phyloP scores from a whole-genome alignment of 257 asterid genomes.

The Craterostigma plantagineum region DNA sequence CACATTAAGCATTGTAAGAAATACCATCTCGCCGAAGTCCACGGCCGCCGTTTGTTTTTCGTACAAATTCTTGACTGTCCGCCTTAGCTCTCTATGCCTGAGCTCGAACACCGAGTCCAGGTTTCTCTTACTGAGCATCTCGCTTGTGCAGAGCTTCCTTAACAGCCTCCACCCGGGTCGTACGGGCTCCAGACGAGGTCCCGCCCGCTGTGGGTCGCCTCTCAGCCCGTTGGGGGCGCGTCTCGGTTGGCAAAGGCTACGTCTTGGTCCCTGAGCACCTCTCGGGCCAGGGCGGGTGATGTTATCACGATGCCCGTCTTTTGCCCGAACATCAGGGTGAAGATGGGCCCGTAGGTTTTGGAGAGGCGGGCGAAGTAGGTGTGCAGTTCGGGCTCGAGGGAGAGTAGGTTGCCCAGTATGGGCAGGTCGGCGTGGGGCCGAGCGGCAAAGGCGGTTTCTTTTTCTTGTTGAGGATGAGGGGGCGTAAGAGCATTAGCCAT shows the following conservation, averaged over 20 bases:
- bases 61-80: conserved; percentile 9
- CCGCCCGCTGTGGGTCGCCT: not conserved
- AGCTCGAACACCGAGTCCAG: conserved; percentile 17
- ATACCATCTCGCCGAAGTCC: conserved; percentile 14
- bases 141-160: conserved; percentile 18
- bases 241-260: conserved; percentile 1
- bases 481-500: too few species aligned
- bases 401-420: not conserved
- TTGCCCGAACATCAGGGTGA: not conserved
- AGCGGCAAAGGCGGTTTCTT: not conserved
- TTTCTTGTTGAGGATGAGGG: too few species aligned
- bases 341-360: not conserved
- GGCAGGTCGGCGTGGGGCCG: not conserved
- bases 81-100: conserved; percentile 13
- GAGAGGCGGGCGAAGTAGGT: not conserved
- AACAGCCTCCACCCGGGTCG: conserved; percentile 17
- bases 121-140: conserved; percentile 15
- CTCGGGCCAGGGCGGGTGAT: not conserved
- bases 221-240: not conserved
- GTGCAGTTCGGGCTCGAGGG: not conserved
- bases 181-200: conserved; percentile 17
- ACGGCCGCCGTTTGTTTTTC: conserved; percentile 5
- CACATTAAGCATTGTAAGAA: conserved; percentile 11
- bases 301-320: not conserved
- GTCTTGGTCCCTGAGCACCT: conserved; percentile 1